Conservation (phyloP, 1,284 basidiomycete genomes). For the Rhodotorula mucilaginosa region DNA sequence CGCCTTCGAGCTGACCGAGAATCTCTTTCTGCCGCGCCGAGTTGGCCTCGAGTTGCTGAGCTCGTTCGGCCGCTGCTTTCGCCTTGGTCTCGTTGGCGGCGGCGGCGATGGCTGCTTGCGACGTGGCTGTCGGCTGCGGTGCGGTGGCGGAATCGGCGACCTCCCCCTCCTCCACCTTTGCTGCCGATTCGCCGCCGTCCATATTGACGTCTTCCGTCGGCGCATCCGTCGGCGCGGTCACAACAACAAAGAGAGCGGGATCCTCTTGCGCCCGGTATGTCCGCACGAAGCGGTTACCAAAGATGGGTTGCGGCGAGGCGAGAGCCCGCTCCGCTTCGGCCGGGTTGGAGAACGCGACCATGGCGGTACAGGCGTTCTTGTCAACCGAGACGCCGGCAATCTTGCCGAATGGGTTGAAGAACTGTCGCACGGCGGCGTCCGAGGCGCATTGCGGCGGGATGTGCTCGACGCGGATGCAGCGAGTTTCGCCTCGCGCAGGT, state of each 20-base stretch:
- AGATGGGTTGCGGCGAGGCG: conserved; percentile 88
- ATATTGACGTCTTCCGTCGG: background rate
- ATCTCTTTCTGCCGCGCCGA: conserved; percentile 16
- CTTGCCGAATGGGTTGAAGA: conserved; percentile 89
- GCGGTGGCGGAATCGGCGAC: background rate
- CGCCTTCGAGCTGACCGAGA: conserved; percentile 3
- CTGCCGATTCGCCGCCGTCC: background rate
- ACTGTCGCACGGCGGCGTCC: conserved; percentile 73
- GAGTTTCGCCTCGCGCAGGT: conserved; percentile 4
- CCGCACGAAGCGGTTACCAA: conserved; percentile 91
- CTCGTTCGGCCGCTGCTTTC: background rate
- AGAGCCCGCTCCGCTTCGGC: conserved; percentile 82
- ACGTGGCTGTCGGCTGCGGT: background rate
- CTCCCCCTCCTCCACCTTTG: background rate
- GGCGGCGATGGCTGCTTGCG: background rate
- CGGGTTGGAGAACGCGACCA: conserved; percentile 84
- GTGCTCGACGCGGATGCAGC: conserved; percentile 65
- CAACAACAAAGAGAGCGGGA: background rate
- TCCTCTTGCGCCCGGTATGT: conserved; percentile 48
- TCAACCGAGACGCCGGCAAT: conserved; percentile 93
- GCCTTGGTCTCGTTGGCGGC: background rate
- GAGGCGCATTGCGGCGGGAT: conserved; percentile 80
- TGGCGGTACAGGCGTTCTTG: conserved; percentile 65
- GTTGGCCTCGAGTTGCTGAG: conserved; percentile 1
- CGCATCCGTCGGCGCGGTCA: background rate